phyloP scores from a whole-genome alignment of 2,329 filamentous ascomycete species.

The Podosphaera leucotricha region DNA sequence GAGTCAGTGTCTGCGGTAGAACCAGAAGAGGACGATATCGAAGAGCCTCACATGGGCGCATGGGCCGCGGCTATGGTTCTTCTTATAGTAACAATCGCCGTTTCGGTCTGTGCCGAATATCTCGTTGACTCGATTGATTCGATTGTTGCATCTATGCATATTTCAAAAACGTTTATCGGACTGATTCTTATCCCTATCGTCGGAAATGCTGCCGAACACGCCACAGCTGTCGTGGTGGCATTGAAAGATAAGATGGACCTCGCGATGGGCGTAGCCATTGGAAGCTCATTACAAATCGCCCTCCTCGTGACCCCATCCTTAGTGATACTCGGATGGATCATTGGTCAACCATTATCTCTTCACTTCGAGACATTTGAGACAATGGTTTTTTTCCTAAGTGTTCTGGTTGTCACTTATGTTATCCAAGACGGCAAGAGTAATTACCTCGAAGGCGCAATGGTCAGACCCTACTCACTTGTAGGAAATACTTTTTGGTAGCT shows the following conservation, averaged over 20 bases:
- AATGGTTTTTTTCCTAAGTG: constrained; percentile 52
- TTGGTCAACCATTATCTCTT: constrained; percentile 45
- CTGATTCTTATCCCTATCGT: constrained; percentile 62
- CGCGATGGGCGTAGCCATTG: constrained; percentile 61
- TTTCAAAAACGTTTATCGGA: constrained; percentile 63
- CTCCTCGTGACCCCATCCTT: constrained; percentile 60
- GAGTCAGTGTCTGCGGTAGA: constrained; percentile 37
- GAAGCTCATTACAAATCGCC: constrained; percentile 64
- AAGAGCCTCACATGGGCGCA: constrained; percentile 49
- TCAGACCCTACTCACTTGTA: constrained; percentile 1
- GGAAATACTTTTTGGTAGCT: not conserved
- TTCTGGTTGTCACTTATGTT: constrained; percentile 51
- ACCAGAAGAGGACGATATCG: constrained; percentile 51
- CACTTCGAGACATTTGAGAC: constrained; percentile 67
- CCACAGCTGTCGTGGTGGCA: constrained; percentile 62
- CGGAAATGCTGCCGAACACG: constrained; percentile 61
- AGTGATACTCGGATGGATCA: constrained; percentile 59
- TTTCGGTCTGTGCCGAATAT: constrained; percentile 55
- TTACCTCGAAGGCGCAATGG: constrained; percentile 59
- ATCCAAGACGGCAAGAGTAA: constrained; percentile 68
- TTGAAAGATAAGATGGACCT: constrained; percentile 52
- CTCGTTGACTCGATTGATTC: constrained; percentile 53
- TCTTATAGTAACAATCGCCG: constrained; percentile 42
- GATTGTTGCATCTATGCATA: constrained; percentile 46
- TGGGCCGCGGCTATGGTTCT: constrained; percentile 51